Base-by-base conservation (phyloP, 495 filamentous ascomycete species). In the Pyrenula massariospora region DNA sequence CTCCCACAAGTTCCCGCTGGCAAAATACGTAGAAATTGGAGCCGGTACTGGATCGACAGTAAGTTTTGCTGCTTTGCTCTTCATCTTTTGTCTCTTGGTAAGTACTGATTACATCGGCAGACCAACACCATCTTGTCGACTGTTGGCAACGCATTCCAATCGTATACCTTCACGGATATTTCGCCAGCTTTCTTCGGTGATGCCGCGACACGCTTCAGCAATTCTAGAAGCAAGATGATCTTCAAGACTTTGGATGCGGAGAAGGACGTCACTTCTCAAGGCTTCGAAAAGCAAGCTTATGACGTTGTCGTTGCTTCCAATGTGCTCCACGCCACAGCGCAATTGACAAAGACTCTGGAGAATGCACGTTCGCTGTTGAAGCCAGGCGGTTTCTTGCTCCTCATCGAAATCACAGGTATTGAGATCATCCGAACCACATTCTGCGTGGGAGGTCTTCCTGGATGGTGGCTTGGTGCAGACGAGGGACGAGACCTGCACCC, bases 151-250 rank as follows among this genome's bases (percentile, higher is more conserved):
- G 59, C 31, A 52, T 36, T 2, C 24, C 42, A 50, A 19, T 49
- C 60, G 15, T 78, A 75, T 56, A 64, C 62, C 1, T 82, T 78
- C 56, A 81, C 79, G 1, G 80, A 84, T 53, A 70, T 82, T 1
- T 80, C 77, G 0, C 58, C 72, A 2, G 68, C 68, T 0, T 81
- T 80, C 58, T 80, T 82, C 31, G 72, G 76, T 49, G 68, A 66
- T 22, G 73, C 75, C 11, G 72, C 73, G 55, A 58, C 59, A 3
- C 63, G 67, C 22, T 69, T 71, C 23, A 62, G 67, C 12, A 52
- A 60, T 12, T 68, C 64, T 52, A 60, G 25, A 15, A 48, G 59
- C 2, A 57, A 67, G 21, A 75, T 81, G 63, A 59, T 54, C 2
- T 81, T 73, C 64, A 70, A 77, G 53, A 52, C 61, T 0, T 59